Evolutionary conservation across 1,284 basidiomycete species (phyloP).

Genomic region (Hortiboletus rubellus): DNA sequence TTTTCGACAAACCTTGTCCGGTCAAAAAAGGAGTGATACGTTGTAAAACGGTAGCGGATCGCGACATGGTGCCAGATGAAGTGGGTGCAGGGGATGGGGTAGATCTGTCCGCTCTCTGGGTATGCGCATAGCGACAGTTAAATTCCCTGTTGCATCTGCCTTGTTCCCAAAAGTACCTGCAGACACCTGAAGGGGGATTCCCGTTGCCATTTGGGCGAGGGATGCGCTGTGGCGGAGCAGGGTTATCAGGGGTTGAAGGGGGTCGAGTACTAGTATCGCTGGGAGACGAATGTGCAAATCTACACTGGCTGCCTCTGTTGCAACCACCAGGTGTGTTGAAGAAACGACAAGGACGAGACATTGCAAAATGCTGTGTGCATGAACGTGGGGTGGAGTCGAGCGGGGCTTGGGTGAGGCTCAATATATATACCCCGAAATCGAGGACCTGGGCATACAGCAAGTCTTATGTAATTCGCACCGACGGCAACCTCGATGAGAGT

Average conservation of each 20-base stretch:
- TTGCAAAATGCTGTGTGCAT: too few species aligned
- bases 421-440: neutral
- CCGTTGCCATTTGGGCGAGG: slow-evolving; percentile 10
- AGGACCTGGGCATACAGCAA: neutral
- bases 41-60: slow-evolving; percentile 20
- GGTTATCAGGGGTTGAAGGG: slow-evolving; percentile 7
- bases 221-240: slow-evolving; percentile 1
- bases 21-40: slow-evolving; percentile 48
- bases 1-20: slow-evolving; percentile 46
- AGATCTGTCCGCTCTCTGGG: slow-evolving; percentile 12
- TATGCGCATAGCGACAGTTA: slow-evolving; percentile 48
- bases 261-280: neutral
- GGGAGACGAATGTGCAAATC: slow-evolving; percentile 24
- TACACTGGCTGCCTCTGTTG: slow-evolving; percentile 39
- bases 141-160: slow-evolving; percentile 53
- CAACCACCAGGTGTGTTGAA: slow-evolving; percentile 43
- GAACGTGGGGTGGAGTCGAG: neutral
- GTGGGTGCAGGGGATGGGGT: too few species aligned
- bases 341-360: slow-evolving; percentile 38
- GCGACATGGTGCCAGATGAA: neutral
- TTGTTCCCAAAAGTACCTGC: slow-evolving; percentile 52
- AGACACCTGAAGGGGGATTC: slow-evolving; percentile 35
- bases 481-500: too few species aligned
- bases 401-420: too few species aligned
- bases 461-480: slow-evolving; percentile 14